Conservation (phyloP, 1,139 yeast genomes). For the Blastobotrys illinoisensis region DNA sequence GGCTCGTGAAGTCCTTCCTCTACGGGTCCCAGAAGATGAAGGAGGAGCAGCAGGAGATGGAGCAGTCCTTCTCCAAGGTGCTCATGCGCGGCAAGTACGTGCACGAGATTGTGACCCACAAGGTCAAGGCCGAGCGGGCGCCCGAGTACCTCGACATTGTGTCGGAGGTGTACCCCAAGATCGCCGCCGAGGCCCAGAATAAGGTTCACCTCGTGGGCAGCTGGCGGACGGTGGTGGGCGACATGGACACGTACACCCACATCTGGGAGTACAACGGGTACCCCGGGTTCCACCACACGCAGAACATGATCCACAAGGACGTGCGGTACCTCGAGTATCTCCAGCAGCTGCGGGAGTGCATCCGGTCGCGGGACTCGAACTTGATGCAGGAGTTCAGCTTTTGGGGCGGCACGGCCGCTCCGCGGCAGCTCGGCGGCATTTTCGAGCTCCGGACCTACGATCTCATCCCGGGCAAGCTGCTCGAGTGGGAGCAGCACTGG, state of each 20-base stretch:
- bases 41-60: slow-evolving; percentile 33
- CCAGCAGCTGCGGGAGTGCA: slow-evolving; percentile 29
- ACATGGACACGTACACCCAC: slow-evolving; percentile 33
- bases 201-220: slow-evolving; percentile 38
- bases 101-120: slow-evolving; percentile 38
- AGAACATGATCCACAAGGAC: slow-evolving; percentile 32
- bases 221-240: slow-evolving; percentile 41
- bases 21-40: slow-evolving; percentile 35
- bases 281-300: slow-evolving; percentile 38
- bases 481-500: slow-evolving; percentile 42
- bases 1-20: slow-evolving; percentile 34
- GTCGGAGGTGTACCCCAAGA: slow-evolving; percentile 32
- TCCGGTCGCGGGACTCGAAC: slow-evolving; percentile 34
- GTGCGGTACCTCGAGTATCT: slow-evolving; percentile 30
- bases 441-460: slow-evolving; percentile 40
- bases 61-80: slow-evolving; percentile 34
- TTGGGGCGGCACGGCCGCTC: slow-evolving; percentile 43
- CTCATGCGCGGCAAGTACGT: slow-evolving; percentile 40
- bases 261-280: slow-evolving; percentile 43
- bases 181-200: slow-evolving; percentile 31
- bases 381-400: slow-evolving; percentile 40
- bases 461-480: slow-evolving; percentile 36
- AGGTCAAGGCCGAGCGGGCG: slow-evolving; percentile 34
- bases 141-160: slow-evolving; percentile 35
- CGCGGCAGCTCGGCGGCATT: slow-evolving; percentile 39